These are phyloP conservation scores for Paecilomyces formosus DNA, from an alignment of 2,329 filamentous ascomycete genomes.

Conservation along the genomic window DNA sequence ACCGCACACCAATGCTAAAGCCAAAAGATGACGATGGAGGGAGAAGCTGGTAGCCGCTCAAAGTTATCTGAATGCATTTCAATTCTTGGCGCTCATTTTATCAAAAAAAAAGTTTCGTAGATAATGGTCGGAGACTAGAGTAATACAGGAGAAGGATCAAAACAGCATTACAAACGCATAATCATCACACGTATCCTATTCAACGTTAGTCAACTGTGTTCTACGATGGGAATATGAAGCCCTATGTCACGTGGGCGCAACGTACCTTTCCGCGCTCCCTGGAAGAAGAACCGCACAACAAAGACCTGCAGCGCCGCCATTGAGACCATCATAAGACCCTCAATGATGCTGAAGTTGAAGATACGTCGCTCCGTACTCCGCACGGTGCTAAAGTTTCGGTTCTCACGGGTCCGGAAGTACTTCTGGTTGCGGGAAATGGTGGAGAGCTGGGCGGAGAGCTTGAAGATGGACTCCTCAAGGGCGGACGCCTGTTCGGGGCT, in stretches of 20 bases:
- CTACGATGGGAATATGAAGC: neutral
- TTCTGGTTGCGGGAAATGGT: conserved; percentile 97
- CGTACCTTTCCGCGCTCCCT: conserved; percentile 64
- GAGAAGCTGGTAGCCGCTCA: neutral
- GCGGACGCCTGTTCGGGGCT: conserved; percentile 80
- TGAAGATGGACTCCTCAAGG: conserved; percentile 91
- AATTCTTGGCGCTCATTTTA: neutral
- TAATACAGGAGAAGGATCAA: neutral
- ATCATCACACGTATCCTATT: neutral
- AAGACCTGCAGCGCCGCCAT: conserved; percentile 98
- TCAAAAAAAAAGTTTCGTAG: neutral
- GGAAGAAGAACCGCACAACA: conserved; percentile 97
- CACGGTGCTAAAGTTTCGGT: conserved; percentile 97
- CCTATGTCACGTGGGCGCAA: conserved; percentile 4
- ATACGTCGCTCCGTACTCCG: conserved; percentile 92
- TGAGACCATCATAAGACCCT: conserved; percentile 80
- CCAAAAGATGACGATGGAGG: neutral
- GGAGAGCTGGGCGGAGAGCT: conserved; percentile 84
- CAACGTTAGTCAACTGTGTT: neutral
- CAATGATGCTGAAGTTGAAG: conserved; percentile 94
- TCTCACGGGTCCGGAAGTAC: conserved; percentile 98
- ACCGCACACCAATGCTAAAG: neutral
- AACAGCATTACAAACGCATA: neutral
- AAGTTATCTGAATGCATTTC: neutral
- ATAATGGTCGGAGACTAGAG: neutral